Conservation (phyloP, 31 red algal species). For the Odonthalia washingtoniensis region DNA sequence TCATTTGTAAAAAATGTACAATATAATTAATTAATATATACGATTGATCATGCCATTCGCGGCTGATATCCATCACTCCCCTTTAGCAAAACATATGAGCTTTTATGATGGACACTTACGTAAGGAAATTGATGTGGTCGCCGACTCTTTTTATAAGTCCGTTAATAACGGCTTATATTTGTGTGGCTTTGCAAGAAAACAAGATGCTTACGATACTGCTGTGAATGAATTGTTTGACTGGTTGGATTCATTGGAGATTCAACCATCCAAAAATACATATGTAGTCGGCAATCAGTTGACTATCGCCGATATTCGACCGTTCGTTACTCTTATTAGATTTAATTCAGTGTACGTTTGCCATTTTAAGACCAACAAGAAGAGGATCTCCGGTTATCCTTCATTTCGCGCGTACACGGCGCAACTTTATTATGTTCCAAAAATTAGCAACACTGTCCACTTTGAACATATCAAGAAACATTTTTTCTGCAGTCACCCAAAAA, state of each 20-base stretch:
- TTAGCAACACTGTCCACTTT: slow-evolving; percentile 72
- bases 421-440: slow-evolving; percentile 69
- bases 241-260: slow-evolving; percentile 76
- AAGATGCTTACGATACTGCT: slow-evolving; percentile 90
- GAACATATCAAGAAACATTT: slow-evolving; percentile 97
- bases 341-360: slow-evolving; percentile 89
- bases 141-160: slow-evolving; percentile 80
- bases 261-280: slow-evolving; percentile 60
- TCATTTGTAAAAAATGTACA: too few species aligned
- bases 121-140: too few species aligned
- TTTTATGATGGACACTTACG: too few species aligned
- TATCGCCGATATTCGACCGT: slow-evolving; percentile 90
- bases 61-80: too few species aligned
- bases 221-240: slow-evolving; percentile 69
- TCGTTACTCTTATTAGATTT: slow-evolving; percentile 91
- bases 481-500: slow-evolving; percentile 81
- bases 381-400: slow-evolving; percentile 75
- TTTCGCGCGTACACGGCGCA: slow-evolving; percentile 75
- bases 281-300: slow-evolving; percentile 69
- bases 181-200: slow-evolving; percentile 94
- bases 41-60: too few species aligned
- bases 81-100: too few species aligned
- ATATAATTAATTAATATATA: too few species aligned
- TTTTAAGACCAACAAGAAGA: slow-evolving; percentile 88
- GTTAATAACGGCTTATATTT: too few species aligned